Evolutionary conservation across 2,329 filamentous ascomycete genomes (phyloP), one percentile per base, ranked within the genome.

Genomic region (Plenodomus lindquistii): DNA sequence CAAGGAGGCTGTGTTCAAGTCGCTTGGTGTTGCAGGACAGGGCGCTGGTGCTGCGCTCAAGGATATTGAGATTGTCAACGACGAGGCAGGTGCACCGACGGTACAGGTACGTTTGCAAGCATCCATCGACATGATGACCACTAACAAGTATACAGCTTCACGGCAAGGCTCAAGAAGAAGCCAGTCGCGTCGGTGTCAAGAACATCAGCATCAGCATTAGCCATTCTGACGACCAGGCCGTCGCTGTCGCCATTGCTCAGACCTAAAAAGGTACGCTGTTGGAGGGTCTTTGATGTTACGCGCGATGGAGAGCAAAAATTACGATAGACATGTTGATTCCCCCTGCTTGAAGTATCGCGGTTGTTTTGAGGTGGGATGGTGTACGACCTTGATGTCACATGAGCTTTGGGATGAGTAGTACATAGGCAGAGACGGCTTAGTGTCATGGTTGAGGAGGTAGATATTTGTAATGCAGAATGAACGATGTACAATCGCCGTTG

Each of bases 1-100:
- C 29, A 99, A 99, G 79, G 94, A 99, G 77, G 94, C 94, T 21
- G 92, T 99, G 1, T 99, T 99, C 82, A 99, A 99, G 84, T 91
- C 90, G 31, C 81, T 99, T 13, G 91, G 92, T 59, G 92, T 97
- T 11, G 77, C 82, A 62, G 88, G 92, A 74, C 86, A 89, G 75
- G 94, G 94, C 53, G 92, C 88, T 9, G 94, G 95, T 57, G 93
- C 94, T 50, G 81, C 91, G 15, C 75, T 99, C 75, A 94, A 87
- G 79, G 92, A 97, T 36, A 99, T 99, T 77, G 95, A 99, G 77
- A 93, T 99, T 63, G 74, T 84, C 54, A 87, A 86, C 65, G 87
- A 92, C 66, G 85, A 88, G 58, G 87, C 84, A 38, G 94, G 94
- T 49, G 91, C 87, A 31, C 94, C 94, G 9, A 80, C 83, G 58